phyloP scores from a whole-genome alignment of 495 filamentous ascomycete genomes.

The Penicillium waksmanii region DNA sequence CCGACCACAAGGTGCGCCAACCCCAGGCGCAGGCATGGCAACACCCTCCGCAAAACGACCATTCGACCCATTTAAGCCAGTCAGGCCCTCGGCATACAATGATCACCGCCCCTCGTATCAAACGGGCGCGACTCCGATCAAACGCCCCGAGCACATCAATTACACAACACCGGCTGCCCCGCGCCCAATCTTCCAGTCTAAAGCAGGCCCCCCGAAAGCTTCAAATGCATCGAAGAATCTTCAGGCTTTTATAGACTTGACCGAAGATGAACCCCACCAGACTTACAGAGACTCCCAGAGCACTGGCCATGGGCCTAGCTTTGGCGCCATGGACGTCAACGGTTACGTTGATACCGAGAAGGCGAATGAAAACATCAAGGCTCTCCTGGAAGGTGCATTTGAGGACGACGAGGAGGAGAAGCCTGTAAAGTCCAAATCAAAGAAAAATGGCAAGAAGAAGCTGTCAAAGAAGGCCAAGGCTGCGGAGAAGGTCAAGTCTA shows the following conservation, averaged over 20 bases:
- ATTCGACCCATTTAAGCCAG: slow-evolving; percentile 50
- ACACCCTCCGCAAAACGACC: slow-evolving; percentile 34
- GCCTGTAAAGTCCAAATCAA: slow-evolving; percentile 56
- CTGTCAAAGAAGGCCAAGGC: slow-evolving; percentile 26
- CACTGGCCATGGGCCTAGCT: slow-evolving; percentile 28
- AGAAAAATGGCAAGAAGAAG: slow-evolving; percentile 47
- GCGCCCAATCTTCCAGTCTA: slow-evolving; percentile 48
- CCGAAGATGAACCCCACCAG: slow-evolving; percentile 27
- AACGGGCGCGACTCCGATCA: slow-evolving; percentile 43
- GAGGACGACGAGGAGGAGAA: slow-evolving; percentile 70
- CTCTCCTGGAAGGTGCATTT: slow-evolving; percentile 81
- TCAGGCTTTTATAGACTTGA: slow-evolving; percentile 50
- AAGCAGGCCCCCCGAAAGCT: slow-evolving; percentile 38
- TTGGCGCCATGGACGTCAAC: slow-evolving; percentile 58
- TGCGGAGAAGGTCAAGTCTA: slow-evolving; percentile 34
- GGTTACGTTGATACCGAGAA: slow-evolving; percentile 76
- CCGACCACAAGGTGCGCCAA: slow-evolving; percentile 25
- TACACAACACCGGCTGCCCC: slow-evolving; percentile 45
- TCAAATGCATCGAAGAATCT: slow-evolving; percentile 42
- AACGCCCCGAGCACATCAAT: slow-evolving; percentile 46
- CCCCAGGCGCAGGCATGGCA: slow-evolving; percentile 19
- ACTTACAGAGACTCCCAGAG: not conserved
- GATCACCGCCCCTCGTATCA: slow-evolving; percentile 35
- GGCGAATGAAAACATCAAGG: slow-evolving; percentile 84
- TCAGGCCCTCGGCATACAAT: slow-evolving; percentile 46